A percentile compares a stretch with the other conserved stretches of the same genome.
Conservation (phyloP, 768 basidiomycete genomes). For the Pleurotus eryngii region DNA sequence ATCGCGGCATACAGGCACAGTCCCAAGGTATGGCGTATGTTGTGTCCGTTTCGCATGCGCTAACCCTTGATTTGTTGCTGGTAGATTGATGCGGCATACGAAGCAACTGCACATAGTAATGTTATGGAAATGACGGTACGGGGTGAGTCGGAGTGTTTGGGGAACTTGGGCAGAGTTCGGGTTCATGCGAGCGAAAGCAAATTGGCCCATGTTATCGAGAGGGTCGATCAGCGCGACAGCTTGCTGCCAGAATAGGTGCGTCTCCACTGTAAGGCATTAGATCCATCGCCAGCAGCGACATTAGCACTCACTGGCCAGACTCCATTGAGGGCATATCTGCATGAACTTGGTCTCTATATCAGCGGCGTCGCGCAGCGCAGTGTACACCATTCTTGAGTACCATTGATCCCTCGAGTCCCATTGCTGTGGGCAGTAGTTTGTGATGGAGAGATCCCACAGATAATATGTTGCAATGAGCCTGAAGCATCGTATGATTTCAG, state of each 20-base stretch:
- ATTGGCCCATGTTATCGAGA: slow-evolving; percentile 47
- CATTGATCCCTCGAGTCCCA: slow-evolving; percentile 52
- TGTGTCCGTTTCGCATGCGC: slow-evolving; percentile 44
- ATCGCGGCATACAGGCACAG: slow-evolving; percentile 55
- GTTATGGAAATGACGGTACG: slow-evolving; percentile 61
- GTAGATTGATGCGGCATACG: slow-evolving; percentile 68
- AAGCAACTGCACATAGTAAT: slow-evolving; percentile 54
- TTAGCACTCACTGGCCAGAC: slow-evolving; percentile 48
- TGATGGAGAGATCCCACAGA: slow-evolving; percentile 44
- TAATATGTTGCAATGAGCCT: slow-evolving; percentile 60
- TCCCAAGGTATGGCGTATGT: slow-evolving; percentile 38
- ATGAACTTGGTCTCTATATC: slow-evolving; percentile 59
- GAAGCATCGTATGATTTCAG: slow-evolving; percentile 15
- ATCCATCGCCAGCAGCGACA: slow-evolving; percentile 8
- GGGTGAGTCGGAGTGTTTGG: slow-evolving; percentile 37
- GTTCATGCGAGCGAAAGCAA: slow-evolving; percentile 39
- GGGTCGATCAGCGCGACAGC: slow-evolving; percentile 63
- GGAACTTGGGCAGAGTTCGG: slow-evolving; percentile 30
- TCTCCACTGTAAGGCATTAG: slow-evolving; percentile 48
- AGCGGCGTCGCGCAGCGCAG: slow-evolving; percentile 56
- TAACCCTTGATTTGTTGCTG: slow-evolving; percentile 49
- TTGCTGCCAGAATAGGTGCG: slow-evolving; percentile 69
- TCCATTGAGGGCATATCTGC: slow-evolving; percentile 61
- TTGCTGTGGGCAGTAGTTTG: slow-evolving; percentile 44
- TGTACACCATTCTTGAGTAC: slow-evolving; percentile 61